These are phyloP conservation scores for Mycena albidolilacea DNA, from an alignment of 768 basidiomycete species.

Conservation along the genomic window DNA sequence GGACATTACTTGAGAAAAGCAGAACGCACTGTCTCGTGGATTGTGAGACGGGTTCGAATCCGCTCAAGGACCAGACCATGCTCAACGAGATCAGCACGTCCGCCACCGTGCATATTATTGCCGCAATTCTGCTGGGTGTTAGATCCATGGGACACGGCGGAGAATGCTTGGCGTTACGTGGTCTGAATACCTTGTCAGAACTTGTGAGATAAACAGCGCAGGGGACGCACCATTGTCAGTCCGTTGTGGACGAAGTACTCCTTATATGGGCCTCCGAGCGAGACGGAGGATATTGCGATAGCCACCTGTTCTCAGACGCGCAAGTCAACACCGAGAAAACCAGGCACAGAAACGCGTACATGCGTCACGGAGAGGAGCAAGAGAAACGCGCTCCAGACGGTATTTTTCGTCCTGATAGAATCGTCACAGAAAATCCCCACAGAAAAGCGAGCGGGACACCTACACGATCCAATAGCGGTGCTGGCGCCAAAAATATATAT, in stretches of 20 bases:
- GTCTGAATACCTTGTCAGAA: not conserved
- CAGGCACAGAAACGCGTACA: conserved; percentile 1
- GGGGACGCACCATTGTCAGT: not conserved
- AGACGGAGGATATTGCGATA: not conserved
- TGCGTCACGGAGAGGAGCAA: conserved; percentile 4
- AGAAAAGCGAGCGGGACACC: not conserved
- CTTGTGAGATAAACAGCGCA: not conserved
- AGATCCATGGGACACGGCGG: not conserved
- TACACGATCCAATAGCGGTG: conserved; percentile 35
- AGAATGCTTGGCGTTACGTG: not conserved
- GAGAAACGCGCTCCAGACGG: not conserved
- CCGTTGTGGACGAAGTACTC: not conserved
- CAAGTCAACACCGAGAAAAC: not conserved
- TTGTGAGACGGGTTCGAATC: conserved; percentile 16
- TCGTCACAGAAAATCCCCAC: not conserved
- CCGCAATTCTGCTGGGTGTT: not conserved
- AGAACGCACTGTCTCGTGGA: conserved; percentile 25
- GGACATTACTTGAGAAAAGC: not conserved
- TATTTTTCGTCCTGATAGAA: not conserved
- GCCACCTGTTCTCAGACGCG: not conserved
- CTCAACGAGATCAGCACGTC: conserved; percentile 25
- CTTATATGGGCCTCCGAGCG: not conserved
- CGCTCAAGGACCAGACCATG: conserved; percentile 30
- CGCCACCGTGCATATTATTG: conserved; percentile 16
- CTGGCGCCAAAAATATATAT: not conserved